Base-by-base conservation (phyloP, 192 early-diverging fungal species). In the Mycoemilia scoparia region DNA sequence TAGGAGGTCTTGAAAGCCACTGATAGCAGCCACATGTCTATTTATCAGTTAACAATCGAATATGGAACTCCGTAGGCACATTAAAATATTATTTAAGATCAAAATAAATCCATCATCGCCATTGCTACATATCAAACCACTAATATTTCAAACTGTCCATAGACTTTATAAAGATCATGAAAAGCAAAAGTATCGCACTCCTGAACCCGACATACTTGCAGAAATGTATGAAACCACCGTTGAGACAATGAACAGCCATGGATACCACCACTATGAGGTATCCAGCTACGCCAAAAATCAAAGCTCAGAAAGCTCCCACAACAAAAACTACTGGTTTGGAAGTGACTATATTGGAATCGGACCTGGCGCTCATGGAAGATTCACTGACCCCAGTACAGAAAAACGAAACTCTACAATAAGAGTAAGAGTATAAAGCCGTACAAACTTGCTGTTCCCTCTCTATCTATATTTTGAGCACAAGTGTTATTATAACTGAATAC, bases 41-140 rank as follows among this genome's bases (percentile, higher is more conserved):
- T 60, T 8, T 73, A 73, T 50, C 57, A 73, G 46, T 51, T 73
- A 25, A 73, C 70, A 9, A 49, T 57, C 0, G 67, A 73, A 41
- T 64, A 54, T 1, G 70, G 70, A 0, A 73, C 70, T 10, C 53
- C 57, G 23, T n/a, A n/a, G n/a, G n/a, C n/a, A n/a, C n/a, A n/a
- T n/a, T n/a, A n/a, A n/a, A 7, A 12, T 9, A 9, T 7, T 1
- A 9, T 6, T 33, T 33, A 15, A 32, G 16, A 8, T 4, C 16
- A 1, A 4, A 6, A 32, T 1, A 1, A 3, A 7, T 6, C 7
- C 32, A 2, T 15, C 7, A 16, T 1, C 10, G 21, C 4, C 2
- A 19, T 7, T n/a, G 12, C 32, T 33, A 19, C 16, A 33, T 33
- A 16, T 4, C 18, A 13, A 4, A 5, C 13, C 17, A 16, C 0